phyloP scores from a whole-genome alignment of 2,329 filamentous ascomycete genomes.

The Sphaerulina musiva region DNA sequence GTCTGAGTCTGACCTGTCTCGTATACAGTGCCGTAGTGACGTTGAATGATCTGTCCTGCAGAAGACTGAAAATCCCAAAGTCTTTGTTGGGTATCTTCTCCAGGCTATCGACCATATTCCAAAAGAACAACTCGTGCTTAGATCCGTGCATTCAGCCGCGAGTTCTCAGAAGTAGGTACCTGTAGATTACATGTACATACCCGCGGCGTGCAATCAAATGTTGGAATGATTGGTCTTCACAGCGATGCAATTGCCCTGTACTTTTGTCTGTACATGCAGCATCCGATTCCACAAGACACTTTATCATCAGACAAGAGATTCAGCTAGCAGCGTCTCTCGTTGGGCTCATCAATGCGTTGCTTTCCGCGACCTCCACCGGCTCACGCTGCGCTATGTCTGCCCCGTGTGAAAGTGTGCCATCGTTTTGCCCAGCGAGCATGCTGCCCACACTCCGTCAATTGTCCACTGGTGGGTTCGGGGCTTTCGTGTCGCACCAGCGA shows the following conservation, averaged over 20 bases:
- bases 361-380: too few relatives aligned
- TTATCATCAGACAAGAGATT: neutral
- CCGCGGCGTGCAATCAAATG: too few relatives aligned
- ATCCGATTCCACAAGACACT: neutral
- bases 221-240: too few relatives aligned
- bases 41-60: neutral
- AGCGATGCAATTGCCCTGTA: too few relatives aligned
- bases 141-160: neutral
- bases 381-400: neutral
- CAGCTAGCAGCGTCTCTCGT: too few relatives aligned
- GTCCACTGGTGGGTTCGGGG: neutral
- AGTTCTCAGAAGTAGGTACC: neutral
- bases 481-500: neutral
- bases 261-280: too few relatives aligned
- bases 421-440: neutral
- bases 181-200: too few relatives aligned
- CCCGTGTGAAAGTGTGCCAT: neutral
- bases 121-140: slow-evolving; percentile 18
- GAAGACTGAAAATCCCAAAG: slow-evolving; percentile 38
- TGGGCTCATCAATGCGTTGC: too few relatives aligned
- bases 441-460: neutral
- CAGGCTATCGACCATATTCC: slow-evolving; percentile 32
- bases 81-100: slow-evolving; percentile 31
- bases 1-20: neutral
- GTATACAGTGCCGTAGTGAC: too few relatives aligned